Evolutionary conservation across 2,329 filamentous ascomycete species (phyloP).

Genomic region (Aspergillus uvarum): DNA sequence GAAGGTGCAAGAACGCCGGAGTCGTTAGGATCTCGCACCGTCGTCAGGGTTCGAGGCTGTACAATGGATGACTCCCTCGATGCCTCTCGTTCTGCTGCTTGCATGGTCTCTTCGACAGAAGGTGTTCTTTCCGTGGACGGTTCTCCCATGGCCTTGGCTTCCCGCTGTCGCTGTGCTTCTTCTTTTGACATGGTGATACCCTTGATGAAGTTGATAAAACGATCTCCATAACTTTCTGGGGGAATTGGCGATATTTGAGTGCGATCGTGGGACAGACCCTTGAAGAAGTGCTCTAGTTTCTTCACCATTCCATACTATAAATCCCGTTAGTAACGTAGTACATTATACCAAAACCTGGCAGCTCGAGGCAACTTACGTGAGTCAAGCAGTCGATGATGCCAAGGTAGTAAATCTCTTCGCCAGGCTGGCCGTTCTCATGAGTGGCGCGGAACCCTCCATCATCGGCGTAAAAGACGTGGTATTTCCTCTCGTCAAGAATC

Average conservation of each 20-base stretch:
- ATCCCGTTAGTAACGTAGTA: background rate
- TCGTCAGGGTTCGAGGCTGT: conserved; percentile 62
- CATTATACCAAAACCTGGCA: background rate
- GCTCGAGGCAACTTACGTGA: conserved; percentile 64
- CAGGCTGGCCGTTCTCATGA: conserved; percentile 79
- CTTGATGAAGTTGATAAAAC: conserved; percentile 89
- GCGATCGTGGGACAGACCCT: conserved; percentile 80
- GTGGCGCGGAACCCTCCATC: conserved; percentile 92
- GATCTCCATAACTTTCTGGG: conserved; percentile 85
- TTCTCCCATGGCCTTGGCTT: conserved; percentile 29
- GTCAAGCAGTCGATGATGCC: conserved; percentile 98
- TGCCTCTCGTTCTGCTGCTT: conserved; percentile 61
- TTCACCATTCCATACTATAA: conserved; percentile 89
- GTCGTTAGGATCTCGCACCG: conserved; percentile 58
- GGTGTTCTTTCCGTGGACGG: conserved; percentile 33
- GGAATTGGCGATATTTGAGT: conserved; percentile 89
- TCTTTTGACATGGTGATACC: conserved; percentile 88
- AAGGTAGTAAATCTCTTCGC: conserved; percentile 94
- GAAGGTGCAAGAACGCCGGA: conserved; percentile 54
- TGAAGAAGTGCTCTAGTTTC: conserved; percentile 95
- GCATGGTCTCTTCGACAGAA: conserved; percentile 56
- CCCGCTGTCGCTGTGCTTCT: conserved; percentile 62
- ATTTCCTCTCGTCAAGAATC: conserved; percentile 70
- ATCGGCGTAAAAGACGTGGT: conserved; percentile 86
- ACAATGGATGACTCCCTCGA: conserved; percentile 62